phyloP scores from a whole-genome alignment of 202 grass and related monocot species.

The Carex arenaria region DNA sequence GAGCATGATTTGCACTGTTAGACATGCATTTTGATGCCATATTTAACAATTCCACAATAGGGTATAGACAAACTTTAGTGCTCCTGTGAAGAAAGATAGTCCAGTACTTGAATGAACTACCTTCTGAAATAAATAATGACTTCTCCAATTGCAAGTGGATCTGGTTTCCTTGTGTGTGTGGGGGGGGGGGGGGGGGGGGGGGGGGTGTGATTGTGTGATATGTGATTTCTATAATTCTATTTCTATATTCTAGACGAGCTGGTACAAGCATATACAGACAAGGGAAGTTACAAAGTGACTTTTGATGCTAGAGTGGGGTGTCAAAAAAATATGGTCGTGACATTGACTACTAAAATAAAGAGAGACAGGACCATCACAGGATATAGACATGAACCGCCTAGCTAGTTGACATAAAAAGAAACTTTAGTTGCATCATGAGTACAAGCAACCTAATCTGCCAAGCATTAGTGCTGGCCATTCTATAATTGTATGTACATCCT shows the following conservation, averaged over 20 bases:
- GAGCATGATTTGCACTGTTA: not conserved
- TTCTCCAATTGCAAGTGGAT: not conserved
- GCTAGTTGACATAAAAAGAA: not conserved
- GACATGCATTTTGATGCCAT: not conserved
- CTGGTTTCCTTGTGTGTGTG: too few species aligned
- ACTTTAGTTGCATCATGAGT: not conserved
- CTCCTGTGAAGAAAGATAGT: not conserved
- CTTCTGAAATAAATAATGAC: not conserved
- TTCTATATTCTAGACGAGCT: not conserved
- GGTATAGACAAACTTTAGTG: not conserved
- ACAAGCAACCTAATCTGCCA: slow-evolving; percentile 8
- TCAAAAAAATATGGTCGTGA: slow-evolving; percentile 1
- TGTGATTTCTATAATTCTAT: not conserved
- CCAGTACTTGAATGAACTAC: not conserved
- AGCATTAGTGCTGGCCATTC: not conserved
- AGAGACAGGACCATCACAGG: not conserved
- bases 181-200: too few species aligned
- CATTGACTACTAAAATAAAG: slow-evolving; percentile 14
- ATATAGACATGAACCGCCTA: not conserved
- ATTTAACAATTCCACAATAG: not conserved
- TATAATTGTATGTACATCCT: not conserved
- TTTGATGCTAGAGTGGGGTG: not conserved
- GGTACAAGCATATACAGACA: slow-evolving; percentile 6
- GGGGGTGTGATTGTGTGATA: not conserved
- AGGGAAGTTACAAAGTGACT: not conserved